phyloP scores from a whole-genome alignment of 345 rosid species.

The Clausena lansium region DNA sequence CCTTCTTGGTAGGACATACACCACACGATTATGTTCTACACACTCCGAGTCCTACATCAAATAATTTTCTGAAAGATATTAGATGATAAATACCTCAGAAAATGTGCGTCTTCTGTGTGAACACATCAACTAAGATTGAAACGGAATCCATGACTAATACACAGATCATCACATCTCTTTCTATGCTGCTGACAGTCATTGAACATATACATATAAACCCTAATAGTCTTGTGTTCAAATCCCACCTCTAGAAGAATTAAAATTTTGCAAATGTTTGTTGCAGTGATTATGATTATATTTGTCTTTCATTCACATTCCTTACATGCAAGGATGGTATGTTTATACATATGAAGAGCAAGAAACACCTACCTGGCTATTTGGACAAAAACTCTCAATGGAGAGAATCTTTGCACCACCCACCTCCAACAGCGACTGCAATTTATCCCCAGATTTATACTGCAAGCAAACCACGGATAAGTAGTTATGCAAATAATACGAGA shows the following conservation, averaged over 20 bases:
- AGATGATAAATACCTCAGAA: background rate
- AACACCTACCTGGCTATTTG: constrained; percentile 64
- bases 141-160: background rate
- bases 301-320: background rate
- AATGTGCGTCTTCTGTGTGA: background rate
- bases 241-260: background rate
- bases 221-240: too few relatives aligned
- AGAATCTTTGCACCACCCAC: constrained; percentile 61
- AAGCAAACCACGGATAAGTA: constrained; percentile 13
- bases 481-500: background rate
- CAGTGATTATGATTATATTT: background rate
- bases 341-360: background rate
- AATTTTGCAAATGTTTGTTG: background rate
- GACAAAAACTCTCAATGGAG: constrained; percentile 44
- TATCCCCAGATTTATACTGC: constrained; percentile 69
- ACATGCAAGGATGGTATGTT: background rate
- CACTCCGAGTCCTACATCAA: constrained; percentile 45
- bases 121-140: background rate
- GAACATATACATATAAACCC: background rate
- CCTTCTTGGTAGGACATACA: constrained; percentile 58
- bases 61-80: background rate
- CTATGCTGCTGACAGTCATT: background rate
- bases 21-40: constrained; percentile 39
- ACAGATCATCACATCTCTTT: background rate
- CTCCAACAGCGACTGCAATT: constrained; percentile 48